These are phyloP conservation scores for Cladosporium sphaerospermum DNA, from an alignment of 2,329 filamentous ascomycete genomes.

Conservation along the genomic window DNA sequence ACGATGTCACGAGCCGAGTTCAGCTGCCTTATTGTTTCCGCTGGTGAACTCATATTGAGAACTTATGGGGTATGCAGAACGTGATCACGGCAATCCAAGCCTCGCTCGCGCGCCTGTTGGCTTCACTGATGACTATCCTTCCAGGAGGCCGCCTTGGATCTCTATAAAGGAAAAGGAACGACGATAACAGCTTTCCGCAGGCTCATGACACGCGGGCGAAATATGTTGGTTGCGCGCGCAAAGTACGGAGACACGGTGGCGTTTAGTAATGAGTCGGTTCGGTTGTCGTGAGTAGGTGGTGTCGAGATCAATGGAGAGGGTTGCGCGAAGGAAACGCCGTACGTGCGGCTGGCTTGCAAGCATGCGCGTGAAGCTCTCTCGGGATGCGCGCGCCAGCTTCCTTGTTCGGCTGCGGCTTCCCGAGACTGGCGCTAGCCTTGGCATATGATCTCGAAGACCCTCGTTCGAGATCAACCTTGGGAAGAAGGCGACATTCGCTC, in stretches of 20 bases:
- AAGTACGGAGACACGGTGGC: not conserved
- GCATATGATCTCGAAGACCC: not conserved
- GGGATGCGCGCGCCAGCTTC: not conserved
- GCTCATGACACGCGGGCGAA: conserved; percentile 6
- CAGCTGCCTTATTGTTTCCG: conserved; percentile 79
- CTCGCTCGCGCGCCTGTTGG: not conserved
- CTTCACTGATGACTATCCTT: not conserved
- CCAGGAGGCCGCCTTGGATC: conserved; percentile 1
- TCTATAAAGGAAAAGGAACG: conserved; percentile 11
- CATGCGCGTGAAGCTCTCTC: conserved; percentile 10
- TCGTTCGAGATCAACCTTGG: not conserved
- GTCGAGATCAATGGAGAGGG: not conserved
- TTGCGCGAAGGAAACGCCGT: not conserved
- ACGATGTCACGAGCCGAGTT: conserved; percentile 86
- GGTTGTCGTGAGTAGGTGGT: not conserved
- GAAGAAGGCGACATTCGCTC: not conserved
- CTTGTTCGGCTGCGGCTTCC: not conserved
- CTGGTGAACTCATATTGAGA: conserved; percentile 26
- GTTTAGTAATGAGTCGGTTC: not conserved
- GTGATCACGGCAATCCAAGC: conserved; percentile 2
- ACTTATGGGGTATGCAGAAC: not conserved
- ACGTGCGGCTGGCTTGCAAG: no score
- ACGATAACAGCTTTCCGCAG: conserved; percentile 5
- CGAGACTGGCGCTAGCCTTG: not conserved
- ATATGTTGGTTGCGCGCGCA: not conserved